These are phyloP conservation scores for Phytophthora quininea DNA, from an alignment of 352 stramenopile species.

Conservation along the genomic window DNA sequence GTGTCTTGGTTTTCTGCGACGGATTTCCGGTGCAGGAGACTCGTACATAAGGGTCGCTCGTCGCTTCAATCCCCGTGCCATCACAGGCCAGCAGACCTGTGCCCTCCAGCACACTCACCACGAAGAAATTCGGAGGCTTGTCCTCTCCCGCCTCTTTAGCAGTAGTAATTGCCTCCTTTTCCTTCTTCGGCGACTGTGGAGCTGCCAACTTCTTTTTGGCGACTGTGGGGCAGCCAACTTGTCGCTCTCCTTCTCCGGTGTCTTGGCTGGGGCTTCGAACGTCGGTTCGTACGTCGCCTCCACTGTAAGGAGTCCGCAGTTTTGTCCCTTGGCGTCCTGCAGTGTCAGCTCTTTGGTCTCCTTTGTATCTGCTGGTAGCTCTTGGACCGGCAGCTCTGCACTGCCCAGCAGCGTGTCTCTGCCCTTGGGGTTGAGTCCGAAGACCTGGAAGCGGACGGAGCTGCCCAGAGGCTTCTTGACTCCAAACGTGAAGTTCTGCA, in stretches of 20 bases:
- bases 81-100: conserved; percentile 60
- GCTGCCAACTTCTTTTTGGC: neutral
- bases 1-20: conserved; percentile 61
- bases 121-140: conserved; percentile 56
- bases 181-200: conserved; percentile 4
- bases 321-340: conserved; percentile 16
- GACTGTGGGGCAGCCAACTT: conserved; percentile 8
- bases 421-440: conserved; percentile 43
- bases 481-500: conserved; percentile 61
- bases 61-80: conserved; percentile 55
- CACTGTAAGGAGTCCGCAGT: conserved; percentile 44
- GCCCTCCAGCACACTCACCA: conserved; percentile 72
- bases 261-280: conserved; percentile 28
- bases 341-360: conserved; percentile 18
- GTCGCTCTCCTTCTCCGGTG: neutral
- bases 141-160: neutral
- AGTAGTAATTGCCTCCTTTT: neutral
- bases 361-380: conserved; percentile 34
- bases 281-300: conserved; percentile 55
- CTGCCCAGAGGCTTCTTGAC: conserved; percentile 56
- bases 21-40: conserved; percentile 61
- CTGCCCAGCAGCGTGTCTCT: conserved; percentile 53
- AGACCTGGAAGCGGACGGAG: conserved; percentile 53
- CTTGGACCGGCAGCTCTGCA: conserved; percentile 36
- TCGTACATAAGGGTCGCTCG: conserved; percentile 75